These are phyloP conservation scores for Boletus reticulatus DNA, from an alignment of 768 basidiomycete genomes.

Conservation along the genomic window DNA sequence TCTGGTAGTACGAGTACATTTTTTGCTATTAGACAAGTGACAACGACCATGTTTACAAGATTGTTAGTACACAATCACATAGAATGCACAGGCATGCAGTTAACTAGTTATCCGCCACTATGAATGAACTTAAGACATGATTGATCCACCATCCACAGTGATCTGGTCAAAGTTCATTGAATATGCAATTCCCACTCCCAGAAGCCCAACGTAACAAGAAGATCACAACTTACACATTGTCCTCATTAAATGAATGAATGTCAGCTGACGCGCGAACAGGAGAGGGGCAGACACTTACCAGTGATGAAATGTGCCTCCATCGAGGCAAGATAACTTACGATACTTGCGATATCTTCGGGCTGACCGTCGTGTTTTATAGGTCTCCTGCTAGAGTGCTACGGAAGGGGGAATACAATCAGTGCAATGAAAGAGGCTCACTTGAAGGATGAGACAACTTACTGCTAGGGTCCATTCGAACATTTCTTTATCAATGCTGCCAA, in stretches of 20 bases:
- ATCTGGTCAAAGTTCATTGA: slow-evolving; percentile 10
- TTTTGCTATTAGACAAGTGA: too few relatives aligned
- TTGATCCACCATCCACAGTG: slow-evolving; percentile 16
- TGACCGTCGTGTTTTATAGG: slow-evolving; percentile 18
- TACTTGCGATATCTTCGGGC: slow-evolving; percentile 35
- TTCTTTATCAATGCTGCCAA: neutral
- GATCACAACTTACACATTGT: slow-evolving; percentile 21
- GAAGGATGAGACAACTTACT: slow-evolving; percentile 1
- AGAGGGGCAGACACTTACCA: slow-evolving; percentile 16
- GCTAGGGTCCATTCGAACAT: neutral
- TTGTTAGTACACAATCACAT: too few relatives aligned
- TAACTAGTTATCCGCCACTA: neutral
- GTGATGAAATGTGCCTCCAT: slow-evolving; percentile 38
- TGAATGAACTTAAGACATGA: neutral
- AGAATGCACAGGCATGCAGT: neutral
- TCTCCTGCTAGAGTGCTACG: neutral
- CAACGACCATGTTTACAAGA: too few relatives aligned
- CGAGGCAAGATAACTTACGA: slow-evolving; percentile 37
- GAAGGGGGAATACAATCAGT: neutral
- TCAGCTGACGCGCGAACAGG: neutral
- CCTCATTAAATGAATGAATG: slow-evolving; percentile 2
- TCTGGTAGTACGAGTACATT: too few relatives aligned
- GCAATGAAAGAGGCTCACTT: neutral
- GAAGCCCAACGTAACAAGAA: neutral
- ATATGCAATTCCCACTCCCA: neutral